These are phyloP conservation scores for Aegilops sharonensis DNA, from an alignment of 176 grass and related monocot genomes.

Conservation along the genomic window DNA sequence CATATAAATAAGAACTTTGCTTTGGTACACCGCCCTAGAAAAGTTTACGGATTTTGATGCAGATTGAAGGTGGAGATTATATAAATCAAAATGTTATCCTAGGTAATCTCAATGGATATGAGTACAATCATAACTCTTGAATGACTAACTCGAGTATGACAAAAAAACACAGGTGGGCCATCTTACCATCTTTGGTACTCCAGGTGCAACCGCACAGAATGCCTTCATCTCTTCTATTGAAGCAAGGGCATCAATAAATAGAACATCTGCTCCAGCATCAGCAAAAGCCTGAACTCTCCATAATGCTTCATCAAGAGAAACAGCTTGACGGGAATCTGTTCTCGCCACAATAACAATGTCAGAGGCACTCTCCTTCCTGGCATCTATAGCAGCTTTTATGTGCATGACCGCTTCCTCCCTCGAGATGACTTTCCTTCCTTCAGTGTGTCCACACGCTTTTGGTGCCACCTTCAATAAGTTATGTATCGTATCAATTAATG, in stretches of 20 bases:
- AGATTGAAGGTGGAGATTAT: no score
- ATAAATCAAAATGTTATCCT: not conserved
- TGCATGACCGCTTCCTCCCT: conserved; percentile 87
- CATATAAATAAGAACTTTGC: not conserved
- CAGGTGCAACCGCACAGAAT: conserved; percentile 70
- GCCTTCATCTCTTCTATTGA: conserved; percentile 88
- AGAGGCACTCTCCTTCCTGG: conserved; percentile 76
- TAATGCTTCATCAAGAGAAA: conserved; percentile 85
- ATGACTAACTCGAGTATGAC: conserved; percentile 10
- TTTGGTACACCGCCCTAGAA: no score
- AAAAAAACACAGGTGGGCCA: conserved; percentile 7
- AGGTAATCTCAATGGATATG: not conserved
- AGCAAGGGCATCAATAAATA: conserved; percentile 92
- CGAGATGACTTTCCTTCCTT: conserved; percentile 92
- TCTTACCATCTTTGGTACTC: conserved; percentile 91
- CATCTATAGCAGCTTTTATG: conserved; percentile 91
- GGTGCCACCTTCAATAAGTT: conserved; percentile 71
- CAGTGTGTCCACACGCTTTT: conserved; percentile 97
- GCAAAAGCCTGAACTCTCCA: conserved; percentile 90
- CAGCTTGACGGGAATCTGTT: conserved; percentile 78
- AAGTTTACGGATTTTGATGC: no score
- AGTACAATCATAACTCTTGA: not conserved
- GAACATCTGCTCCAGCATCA: conserved; percentile 89
- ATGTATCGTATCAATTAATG: not conserved
- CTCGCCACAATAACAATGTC: conserved; percentile 96